Base-by-base conservation (phyloP, 2,329 filamentous ascomycete genomes). In the Nemania sp. region DNA sequence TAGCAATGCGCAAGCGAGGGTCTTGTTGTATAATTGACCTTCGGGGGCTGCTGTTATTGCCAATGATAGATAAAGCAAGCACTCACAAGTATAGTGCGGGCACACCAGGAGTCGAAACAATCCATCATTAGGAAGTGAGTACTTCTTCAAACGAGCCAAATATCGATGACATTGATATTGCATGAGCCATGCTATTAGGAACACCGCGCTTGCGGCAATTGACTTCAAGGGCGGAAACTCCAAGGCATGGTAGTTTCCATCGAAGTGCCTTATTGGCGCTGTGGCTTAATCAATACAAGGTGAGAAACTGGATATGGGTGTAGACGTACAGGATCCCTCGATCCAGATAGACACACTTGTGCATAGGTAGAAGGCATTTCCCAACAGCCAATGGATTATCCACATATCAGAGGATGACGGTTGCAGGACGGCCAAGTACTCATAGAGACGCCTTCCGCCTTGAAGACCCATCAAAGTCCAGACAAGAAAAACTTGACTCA, bases 71-170 rank as follows among this genome's bases (percentile, higher is more conserved):
- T 99, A 97, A 54, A 97, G 83, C 34, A 88, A 69, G 67, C 90
- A 92, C 74, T 97, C 94, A 66, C 88, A 90, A 3, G 89, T 89
- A 72, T 97, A 99, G 73, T 99, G 94, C 15, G 94, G 91, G 64
- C 89, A 95, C 33, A 97, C 73, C 19, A 95, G 72, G 52, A 79
- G 77, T 39, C 77, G 77, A 71, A 97, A 99, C 52, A 88, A 73
- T 2, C 86, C 86, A 55, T 88, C 80, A 2, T 80, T 75, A 0
- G 93, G 93, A 20, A 97, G 78, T 9, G 88, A 89, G 72, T 99
- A 97, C 67, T 91, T 93, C 68, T 84, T 82, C 55, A 94, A 74
- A 33, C 81, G 80, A 36, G 86, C 83, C 17, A 94, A 80, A 64
- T 92, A 79, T 49, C 74, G 73, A 68, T 93, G 90, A 65, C 86